These are phyloP conservation scores for Phaseolus coccineus DNA, from an alignment of 331 rosid species.

Conservation along the genomic window DNA sequence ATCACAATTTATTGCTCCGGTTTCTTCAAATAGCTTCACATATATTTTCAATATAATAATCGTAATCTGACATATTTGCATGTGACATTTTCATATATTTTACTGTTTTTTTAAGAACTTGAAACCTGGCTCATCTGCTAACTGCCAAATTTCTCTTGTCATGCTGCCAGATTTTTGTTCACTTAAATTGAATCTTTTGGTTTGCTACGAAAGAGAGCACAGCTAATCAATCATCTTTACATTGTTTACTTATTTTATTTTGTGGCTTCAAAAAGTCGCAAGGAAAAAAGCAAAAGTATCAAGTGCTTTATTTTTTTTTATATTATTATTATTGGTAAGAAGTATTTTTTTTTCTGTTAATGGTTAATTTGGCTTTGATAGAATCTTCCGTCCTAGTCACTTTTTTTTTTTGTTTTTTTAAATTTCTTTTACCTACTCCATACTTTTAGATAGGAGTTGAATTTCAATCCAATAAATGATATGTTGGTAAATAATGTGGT, in stretches of 20 bases:
- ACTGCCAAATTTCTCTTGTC: neutral
- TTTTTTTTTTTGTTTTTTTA: too few species aligned
- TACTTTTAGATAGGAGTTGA: too few species aligned
- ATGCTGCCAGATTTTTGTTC: neutral
- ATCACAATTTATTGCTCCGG: neutral
- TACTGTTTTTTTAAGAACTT: neutral
- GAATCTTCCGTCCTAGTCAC: too few species aligned
- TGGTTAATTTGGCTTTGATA: too few species aligned
- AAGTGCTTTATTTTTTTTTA: neutral
- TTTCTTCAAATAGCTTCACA: slow-evolving; percentile 22
- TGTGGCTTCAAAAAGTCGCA: neutral
- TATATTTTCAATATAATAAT: slow-evolving; percentile 23
- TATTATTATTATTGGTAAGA: neutral
- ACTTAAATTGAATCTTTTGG: neutral
- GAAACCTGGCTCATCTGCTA: slow-evolving; percentile 21
- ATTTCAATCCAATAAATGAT: too few species aligned
- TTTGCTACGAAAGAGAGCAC: neutral
- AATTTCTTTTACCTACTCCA: too few species aligned
- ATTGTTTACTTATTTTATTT: neutral
- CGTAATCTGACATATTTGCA: neutral
- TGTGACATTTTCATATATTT: neutral
- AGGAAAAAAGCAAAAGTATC: neutral
- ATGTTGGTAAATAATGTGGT: too few species aligned
- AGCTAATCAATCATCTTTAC: neutral
- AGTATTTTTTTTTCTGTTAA: too few species aligned